Evolutionary conservation across 2,329 filamentous ascomycete genomes (phyloP).

Genomic region (Stagonosporopsis chrysanthemi): DNA sequence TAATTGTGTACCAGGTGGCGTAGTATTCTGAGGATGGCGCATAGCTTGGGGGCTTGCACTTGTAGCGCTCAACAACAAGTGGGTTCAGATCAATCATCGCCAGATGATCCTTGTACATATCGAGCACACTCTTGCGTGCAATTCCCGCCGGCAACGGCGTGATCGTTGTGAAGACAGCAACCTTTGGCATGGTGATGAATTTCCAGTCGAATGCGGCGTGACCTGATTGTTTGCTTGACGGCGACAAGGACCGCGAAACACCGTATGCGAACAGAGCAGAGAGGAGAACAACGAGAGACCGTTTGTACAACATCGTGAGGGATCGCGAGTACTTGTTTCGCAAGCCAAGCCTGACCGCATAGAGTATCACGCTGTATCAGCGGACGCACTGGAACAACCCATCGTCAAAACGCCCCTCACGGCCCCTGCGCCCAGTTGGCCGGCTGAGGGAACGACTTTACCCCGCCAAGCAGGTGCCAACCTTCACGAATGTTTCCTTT

Average conservation of each 20-base stretch:
- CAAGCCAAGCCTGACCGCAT: constrained; percentile 23
- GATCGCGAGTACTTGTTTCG: constrained; percentile 40
- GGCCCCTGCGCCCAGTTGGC: constrained; percentile 29
- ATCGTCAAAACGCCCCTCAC: constrained; percentile 16
- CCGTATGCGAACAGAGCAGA: constrained; percentile 13
- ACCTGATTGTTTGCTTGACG: constrained; percentile 6
- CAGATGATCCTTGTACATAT: constrained; percentile 77
- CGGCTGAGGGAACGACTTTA: constrained; percentile 27
- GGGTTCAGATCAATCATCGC: constrained; percentile 92
- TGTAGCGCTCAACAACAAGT: constrained; percentile 74
- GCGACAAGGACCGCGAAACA: constrained; percentile 1
- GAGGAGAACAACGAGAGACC: constrained; percentile 16
- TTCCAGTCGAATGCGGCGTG: neutral
- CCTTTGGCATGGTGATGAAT: constrained; percentile 67
- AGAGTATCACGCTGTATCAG: constrained; percentile 30
- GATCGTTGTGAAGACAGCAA: constrained; percentile 76
- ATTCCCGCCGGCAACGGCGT: constrained; percentile 77
- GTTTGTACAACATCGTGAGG: constrained; percentile 29
- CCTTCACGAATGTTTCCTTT: constrained; percentile 20
- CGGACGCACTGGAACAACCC: constrained; percentile 16
- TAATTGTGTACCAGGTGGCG: constrained; percentile 73
- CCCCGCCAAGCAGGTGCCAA: constrained; percentile 35
- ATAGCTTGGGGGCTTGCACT: constrained; percentile 71
- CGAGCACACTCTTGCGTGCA: constrained; percentile 72
- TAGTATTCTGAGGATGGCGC: constrained; percentile 74